Evolutionary conservation across 2,329 filamentous ascomycete species (phyloP).

Genomic region (Tolypocladium nubicola): DNA sequence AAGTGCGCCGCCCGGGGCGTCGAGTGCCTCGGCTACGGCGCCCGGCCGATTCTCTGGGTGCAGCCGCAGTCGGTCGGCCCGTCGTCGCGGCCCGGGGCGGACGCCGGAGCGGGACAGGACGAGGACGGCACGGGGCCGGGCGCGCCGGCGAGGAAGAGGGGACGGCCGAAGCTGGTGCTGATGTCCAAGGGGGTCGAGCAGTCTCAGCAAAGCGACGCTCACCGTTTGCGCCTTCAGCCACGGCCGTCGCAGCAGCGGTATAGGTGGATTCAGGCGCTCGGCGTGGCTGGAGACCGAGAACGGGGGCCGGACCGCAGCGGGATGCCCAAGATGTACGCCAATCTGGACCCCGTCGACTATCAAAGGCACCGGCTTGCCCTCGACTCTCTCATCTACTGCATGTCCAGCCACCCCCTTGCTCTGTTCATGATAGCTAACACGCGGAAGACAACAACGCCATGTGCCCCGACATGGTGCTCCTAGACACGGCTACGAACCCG

Average conservation of each 20-base stretch:
- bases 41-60: slow-evolving; percentile 7
- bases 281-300: not conserved
- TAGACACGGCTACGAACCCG: slow-evolving; percentile 5
- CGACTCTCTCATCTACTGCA: slow-evolving; percentile 4
- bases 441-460: not conserved
- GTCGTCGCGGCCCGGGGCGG: no score
- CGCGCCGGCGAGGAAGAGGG: slow-evolving; percentile 1
- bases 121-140: not conserved
- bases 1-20: slow-evolving; percentile 7
- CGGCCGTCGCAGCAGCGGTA: not conserved
- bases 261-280: not conserved
- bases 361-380: slow-evolving; percentile 2
- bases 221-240: not conserved
- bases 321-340: not conserved
- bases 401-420: not conserved
- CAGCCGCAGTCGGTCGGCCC: not conserved
- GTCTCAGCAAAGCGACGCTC: not conserved
- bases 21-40: slow-evolving; percentile 8
- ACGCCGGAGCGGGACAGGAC: not conserved
- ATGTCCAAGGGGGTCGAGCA: slow-evolving; percentile 1
- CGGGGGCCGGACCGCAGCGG: no score
- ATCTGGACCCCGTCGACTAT: slow-evolving; percentile 5
- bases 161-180: slow-evolving; percentile 7
- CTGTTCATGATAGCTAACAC: not conserved
- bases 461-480: slow-evolving; percentile 5